Evolutionary conservation across 768 basidiomycete genomes (phyloP).

Genomic region (Amyloporia xantha): DNA sequence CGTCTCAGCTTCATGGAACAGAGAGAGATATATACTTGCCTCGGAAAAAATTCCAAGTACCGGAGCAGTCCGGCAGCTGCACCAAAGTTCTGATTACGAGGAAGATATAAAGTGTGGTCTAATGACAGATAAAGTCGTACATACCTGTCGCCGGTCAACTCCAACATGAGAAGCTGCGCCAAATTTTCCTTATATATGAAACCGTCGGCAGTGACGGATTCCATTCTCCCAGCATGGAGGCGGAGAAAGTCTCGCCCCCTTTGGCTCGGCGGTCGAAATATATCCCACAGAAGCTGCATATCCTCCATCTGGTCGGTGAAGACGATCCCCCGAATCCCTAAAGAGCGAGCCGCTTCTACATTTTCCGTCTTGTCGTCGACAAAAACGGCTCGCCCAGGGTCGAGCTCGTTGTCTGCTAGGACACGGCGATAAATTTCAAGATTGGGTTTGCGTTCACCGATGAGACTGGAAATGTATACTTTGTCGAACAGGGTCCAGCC

Average conservation of each 20-base stretch:
- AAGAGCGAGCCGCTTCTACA: conserved; percentile 47
- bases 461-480: conserved; percentile 44
- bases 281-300: conserved; percentile 38
- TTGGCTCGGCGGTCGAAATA: conserved; percentile 37
- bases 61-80: conserved; percentile 30
- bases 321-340: conserved; percentile 50
- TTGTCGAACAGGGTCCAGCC: conserved; percentile 48
- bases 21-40: conserved; percentile 23
- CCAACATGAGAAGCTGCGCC: conserved; percentile 51
- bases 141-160: conserved; percentile 46
- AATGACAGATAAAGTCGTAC: conserved; percentile 24
- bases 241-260: conserved; percentile 38
- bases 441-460: conserved; percentile 50
- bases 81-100: conserved; percentile 29
- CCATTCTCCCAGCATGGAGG: conserved; percentile 32
- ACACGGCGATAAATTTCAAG: conserved; percentile 48
- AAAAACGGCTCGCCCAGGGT: conserved; percentile 44
- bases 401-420: conserved; percentile 35
- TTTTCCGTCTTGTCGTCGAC: conserved; percentile 58
- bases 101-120: conserved; percentile 31
- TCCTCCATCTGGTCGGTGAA: conserved; percentile 33
- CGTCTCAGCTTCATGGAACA: not conserved
- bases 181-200: conserved; percentile 45
- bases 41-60: conserved; percentile 52
- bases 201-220: conserved; percentile 40